Percentiles rank a stretch among this genome's conserved stretches.
phyloP scores from a whole-genome alignment of 495 filamentous ascomycete species.

The Umbilicaria muhlenbergii region DNA sequence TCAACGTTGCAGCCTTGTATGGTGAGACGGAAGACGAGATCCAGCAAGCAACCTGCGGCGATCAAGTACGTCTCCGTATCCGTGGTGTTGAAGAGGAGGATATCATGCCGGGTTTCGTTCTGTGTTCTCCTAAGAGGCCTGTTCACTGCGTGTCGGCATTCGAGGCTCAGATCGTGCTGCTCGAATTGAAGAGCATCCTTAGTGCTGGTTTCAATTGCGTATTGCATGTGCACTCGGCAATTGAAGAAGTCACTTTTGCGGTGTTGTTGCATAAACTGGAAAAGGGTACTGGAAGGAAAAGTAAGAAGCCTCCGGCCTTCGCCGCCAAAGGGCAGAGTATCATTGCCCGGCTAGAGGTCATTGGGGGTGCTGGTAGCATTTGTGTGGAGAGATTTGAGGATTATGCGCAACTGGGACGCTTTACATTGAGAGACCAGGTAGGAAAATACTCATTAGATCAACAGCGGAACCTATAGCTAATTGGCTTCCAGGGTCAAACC shows the following conservation, averaged over 20 bases:
- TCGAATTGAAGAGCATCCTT: slow-evolving; percentile 93
- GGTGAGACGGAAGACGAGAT: slow-evolving; percentile 96
- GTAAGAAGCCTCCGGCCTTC: slow-evolving; percentile 82
- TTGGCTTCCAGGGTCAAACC: slow-evolving; percentile 59
- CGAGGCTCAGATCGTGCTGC: slow-evolving; percentile 87
- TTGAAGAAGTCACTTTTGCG: slow-evolving; percentile 86
- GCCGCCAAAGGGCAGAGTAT: slow-evolving; percentile 85
- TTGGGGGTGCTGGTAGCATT: slow-evolving; percentile 65
- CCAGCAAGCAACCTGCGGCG: slow-evolving; percentile 62
- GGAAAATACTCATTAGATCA: slow-evolving; percentile 7
- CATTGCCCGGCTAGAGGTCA: slow-evolving; percentile 81
- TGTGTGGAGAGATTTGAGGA: slow-evolving; percentile 91
- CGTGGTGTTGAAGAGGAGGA: slow-evolving; percentile 96
- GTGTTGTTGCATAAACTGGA: slow-evolving; percentile 85
- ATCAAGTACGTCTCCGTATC: slow-evolving; percentile 85
- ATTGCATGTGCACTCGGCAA: slow-evolving; percentile 78
- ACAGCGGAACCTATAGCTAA: slow-evolving; percentile 9
- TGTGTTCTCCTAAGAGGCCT: slow-evolving; percentile 80
- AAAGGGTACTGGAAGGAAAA: slow-evolving; percentile 84
- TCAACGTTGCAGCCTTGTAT: slow-evolving; percentile 70
- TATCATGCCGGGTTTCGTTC: slow-evolving; percentile 88
- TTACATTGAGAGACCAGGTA: slow-evolving; percentile 90
- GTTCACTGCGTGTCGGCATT: slow-evolving; percentile 84
- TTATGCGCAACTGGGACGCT: slow-evolving; percentile 84
- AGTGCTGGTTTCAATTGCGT: slow-evolving; percentile 83